Evolutionary conservation across 352 stramenopile species (phyloP), one percentile per base, ranked within the genome.

Genomic region (Aphanomyces euteiches): DNA sequence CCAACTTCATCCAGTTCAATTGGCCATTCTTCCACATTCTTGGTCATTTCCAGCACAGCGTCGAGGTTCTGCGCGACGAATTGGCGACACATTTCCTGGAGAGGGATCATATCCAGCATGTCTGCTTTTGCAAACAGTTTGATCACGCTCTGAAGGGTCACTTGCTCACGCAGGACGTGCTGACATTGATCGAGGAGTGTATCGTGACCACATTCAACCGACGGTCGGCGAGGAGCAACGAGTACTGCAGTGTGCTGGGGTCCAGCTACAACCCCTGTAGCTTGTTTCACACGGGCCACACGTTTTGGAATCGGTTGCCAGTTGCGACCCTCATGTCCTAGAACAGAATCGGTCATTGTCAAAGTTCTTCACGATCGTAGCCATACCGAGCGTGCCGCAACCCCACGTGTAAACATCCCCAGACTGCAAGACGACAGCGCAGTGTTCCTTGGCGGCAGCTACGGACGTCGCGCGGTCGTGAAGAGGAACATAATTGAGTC

Each of bases 261-360:
- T 0, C 86, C 86, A 7, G 86, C 78, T 21, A 78, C 81, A 10
- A 93, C 84, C 0, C 81, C 69, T 10, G 89, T 54, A 0, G 84
- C 86, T 65, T 90, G 90, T 77, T 92, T 92, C 34, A 90, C 79
- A 38, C 84, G 79, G 45, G 76, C 50, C 0, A 93, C 86, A 48
- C 85, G 80, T 69, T 93, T 93, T n/a, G 86, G 86, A 56, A 75
- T 84, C 7, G 83, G 84, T 56, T 92, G 86, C 84, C 84, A 93
- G 56, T 89, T 92, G 1, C 79, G 81, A 38, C 78, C 73, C 13
- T 83, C 86, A 64, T 93, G 86, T 0, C 86, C 85, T 19, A 93
- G 69, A 28, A 90, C 79, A 60, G 38, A 67, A 63, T 7, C 19
- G 28, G 28, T 28, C 28, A 28, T 28, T 28, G 28, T 28, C 28